These are phyloP conservation scores for Anastatica hierochuntica DNA, from an alignment of 345 rosid genomes.

Conservation along the genomic window DNA sequence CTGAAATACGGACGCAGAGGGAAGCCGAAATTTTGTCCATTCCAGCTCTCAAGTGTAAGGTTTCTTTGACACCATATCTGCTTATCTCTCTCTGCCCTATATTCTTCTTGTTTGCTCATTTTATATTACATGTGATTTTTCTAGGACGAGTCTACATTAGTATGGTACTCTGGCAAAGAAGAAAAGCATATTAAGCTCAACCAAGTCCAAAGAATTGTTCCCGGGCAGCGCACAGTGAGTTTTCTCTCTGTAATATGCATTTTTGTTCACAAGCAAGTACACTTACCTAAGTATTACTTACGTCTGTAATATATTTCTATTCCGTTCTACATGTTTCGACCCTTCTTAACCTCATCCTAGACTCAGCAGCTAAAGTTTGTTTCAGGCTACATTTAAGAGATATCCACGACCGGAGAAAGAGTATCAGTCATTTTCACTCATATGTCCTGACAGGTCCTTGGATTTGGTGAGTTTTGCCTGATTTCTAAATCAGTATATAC, in stretches of 20 bases:
- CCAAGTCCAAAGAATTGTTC: slow-evolving; percentile 86
- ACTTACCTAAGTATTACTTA: too few relatives aligned
- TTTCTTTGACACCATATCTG: neutral
- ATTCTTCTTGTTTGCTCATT: neutral
- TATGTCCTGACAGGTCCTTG: slow-evolving; percentile 83
- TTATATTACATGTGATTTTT: neutral
- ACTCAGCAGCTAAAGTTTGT: slow-evolving; percentile 7
- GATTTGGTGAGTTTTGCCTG: slow-evolving; percentile 60
- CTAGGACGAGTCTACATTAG: slow-evolving; percentile 89
- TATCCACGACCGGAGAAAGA: slow-evolving; percentile 99
- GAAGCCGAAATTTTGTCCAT: slow-evolving; percentile 96
- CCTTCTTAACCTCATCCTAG: neutral
- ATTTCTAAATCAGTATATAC: neutral
- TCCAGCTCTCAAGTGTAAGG: slow-evolving; percentile 92
- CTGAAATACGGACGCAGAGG: slow-evolving; percentile 98
- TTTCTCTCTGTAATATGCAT: neutral
- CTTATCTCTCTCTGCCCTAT: neutral
- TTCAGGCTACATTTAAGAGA: slow-evolving; percentile 97
- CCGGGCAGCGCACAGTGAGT: slow-evolving; percentile 99
- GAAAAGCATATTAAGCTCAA: slow-evolving; percentile 80
- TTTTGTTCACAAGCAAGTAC: too few relatives aligned
- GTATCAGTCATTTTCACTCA: slow-evolving; percentile 95
- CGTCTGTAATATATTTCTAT: neutral
- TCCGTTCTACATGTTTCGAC: neutral
- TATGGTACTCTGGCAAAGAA: slow-evolving; percentile 94